These are phyloP conservation scores for Phytophthora pisi DNA, from an alignment of 352 stramenopile genomes.

Conservation along the genomic window DNA sequence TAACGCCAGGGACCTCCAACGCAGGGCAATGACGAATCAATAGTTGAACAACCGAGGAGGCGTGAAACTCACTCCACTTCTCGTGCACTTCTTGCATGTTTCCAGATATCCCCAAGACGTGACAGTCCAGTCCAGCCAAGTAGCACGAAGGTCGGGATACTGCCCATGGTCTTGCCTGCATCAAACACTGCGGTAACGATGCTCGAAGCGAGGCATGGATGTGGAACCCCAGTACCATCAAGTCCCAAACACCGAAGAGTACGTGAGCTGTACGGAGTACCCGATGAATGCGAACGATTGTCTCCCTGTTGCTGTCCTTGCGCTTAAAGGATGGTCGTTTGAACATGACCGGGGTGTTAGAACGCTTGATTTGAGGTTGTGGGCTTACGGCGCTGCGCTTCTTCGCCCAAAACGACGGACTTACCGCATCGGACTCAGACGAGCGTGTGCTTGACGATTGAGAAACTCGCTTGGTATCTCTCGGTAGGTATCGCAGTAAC, in stretches of 20 bases:
- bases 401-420: too few relatives aligned
- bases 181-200: conserved; percentile 11
- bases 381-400: too few relatives aligned
- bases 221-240: conserved; percentile 17
- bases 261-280: background rate
- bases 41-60: conserved; percentile 21
- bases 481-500: conserved; percentile 9
- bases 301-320: background rate
- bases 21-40: conserved; percentile 37
- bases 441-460: background rate
- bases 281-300: background rate
- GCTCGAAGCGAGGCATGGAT: conserved; percentile 6
- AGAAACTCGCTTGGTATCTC: conserved; percentile 1
- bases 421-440: background rate
- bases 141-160: conserved; percentile 28
- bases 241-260: background rate
- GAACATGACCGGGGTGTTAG: too few relatives aligned
- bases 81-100: conserved; percentile 10
- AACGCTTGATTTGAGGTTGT: too few relatives aligned
- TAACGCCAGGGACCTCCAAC: conserved; percentile 19
- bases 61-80: conserved; percentile 29
- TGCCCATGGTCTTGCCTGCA: conserved; percentile 35
- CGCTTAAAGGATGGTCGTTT: background rate
- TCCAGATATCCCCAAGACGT: conserved; percentile 14
- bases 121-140: conserved; percentile 36